phyloP scores from a whole-genome alignment of 805 yeast species.

The Sungouiella blattae region DNA sequence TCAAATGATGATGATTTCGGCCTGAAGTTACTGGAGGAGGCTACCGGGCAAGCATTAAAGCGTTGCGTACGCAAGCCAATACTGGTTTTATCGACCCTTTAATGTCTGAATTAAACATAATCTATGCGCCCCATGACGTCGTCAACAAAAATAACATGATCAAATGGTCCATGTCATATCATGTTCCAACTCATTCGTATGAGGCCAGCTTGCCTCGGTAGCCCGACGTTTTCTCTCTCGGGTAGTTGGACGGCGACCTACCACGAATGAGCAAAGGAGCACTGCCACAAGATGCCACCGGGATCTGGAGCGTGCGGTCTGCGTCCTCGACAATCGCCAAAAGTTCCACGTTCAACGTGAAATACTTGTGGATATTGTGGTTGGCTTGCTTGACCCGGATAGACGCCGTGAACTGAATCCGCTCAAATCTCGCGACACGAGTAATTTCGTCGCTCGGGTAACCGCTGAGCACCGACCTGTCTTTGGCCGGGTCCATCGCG shows the following conservation, averaged over 20 bases:
- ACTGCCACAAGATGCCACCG: constrained; percentile 47
- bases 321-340: constrained; percentile 42
- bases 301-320: constrained; percentile 13
- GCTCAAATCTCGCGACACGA: constrained; percentile 59
- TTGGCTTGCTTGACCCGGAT: constrained; percentile 44
- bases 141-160: too few species aligned
- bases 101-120: too few species aligned
- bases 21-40: too few species aligned
- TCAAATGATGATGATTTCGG: too few species aligned
- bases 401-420: constrained; percentile 58
- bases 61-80: too few species aligned
- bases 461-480: constrained; percentile 1
- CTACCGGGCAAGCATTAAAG: too few species aligned
- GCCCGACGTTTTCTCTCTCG: constrained; percentile 8
- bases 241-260: constrained; percentile 61
- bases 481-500: constrained; percentile 6
- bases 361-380: constrained; percentile 38
- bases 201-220: too few species aligned
- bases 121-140: too few species aligned
- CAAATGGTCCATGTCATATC: too few species aligned
- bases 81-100: too few species aligned
- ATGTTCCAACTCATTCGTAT: too few species aligned
- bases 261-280: constrained; percentile 63
- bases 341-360: constrained; percentile 50
- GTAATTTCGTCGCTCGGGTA: constrained; percentile 2